Conservation (phyloP, 345 rosid species). For the Murraya koenigii region DNA sequence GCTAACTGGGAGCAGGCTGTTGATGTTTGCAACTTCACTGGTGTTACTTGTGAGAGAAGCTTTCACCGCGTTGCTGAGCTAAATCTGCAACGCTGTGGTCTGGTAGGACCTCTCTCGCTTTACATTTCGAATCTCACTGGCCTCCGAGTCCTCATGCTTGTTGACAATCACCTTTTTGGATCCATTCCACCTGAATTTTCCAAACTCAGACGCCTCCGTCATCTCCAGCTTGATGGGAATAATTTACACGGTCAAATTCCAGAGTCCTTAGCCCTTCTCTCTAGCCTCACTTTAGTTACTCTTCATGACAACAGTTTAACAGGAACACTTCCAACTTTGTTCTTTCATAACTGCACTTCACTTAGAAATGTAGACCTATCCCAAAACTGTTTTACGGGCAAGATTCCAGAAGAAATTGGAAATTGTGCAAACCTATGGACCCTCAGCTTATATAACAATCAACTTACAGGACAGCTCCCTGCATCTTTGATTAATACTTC, state of each 20-base stretch:
- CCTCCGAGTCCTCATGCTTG: constrained; percentile 32
- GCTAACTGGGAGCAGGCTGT: constrained; percentile 38
- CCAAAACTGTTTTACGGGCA: constrained; percentile 35
- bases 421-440: constrained; percentile 30
- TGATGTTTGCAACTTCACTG: constrained; percentile 42
- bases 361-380: constrained; percentile 44
- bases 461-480: constrained; percentile 40
- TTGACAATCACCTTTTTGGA: constrained; percentile 37
- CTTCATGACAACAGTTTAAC: constrained; percentile 26
- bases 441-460: constrained; percentile 41
- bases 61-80: constrained; percentile 34
- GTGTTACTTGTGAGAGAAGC: constrained; percentile 31
- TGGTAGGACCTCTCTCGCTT: constrained; percentile 39
- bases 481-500: constrained; percentile 38
- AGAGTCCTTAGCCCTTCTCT: constrained; percentile 26
- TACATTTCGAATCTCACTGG: constrained; percentile 43
- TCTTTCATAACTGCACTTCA: constrained; percentile 47
- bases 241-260: constrained; percentile 41
- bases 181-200: constrained; percentile 41
- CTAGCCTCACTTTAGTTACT: constrained; percentile 24
- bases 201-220: constrained; percentile 28
- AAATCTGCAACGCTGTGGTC: constrained; percentile 18
- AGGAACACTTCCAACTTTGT: constrained; percentile 35
- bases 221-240: constrained; percentile 27
- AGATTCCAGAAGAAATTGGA: constrained; percentile 50